Evolutionary conservation across 169 alveolate species (phyloP), one percentile per base, ranked within the genome.

Genomic region (Eimeria tenella): DNA sequence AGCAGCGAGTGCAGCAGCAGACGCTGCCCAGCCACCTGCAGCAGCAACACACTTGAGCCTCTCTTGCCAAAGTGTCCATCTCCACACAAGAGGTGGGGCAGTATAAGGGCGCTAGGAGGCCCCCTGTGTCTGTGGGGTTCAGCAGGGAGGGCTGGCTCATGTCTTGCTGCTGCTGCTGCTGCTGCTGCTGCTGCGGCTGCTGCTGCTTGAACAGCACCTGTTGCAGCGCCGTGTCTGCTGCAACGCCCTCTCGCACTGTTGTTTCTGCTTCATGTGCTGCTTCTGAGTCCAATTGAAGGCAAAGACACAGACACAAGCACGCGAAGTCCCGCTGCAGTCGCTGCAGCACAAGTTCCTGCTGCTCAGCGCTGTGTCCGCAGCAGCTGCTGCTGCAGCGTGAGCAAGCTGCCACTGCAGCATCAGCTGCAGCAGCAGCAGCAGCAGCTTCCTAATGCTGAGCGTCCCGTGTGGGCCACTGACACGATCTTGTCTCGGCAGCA

Each of bases 171-270:
- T 13, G 19, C 11, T 13, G 19, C 11, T 13, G 19, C 68, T 13
- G 19, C 77, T 68, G 77, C 77, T 17, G 77, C 49, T n/a, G 77
- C n/a, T n/a, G n/a, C 77, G n/a, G 77, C n/a, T 68, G 77, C n/a
- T n/a, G 77, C n/a, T 17, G 77, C 77, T 17, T 68, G 31, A 68
- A 68, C 49, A 68, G 31, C 15, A 75, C 52, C 65, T 17, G 86
- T 65, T 75, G 86, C 86, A 75, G 63, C 63, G 86, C 86, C 13
- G 86, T 62, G 23, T 75, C 86, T 75, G 86, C 86, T 49, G 86
- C 86, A 4, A 75, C 86, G 13, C 86, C 86, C 86, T 75, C 86
- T 0, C 60, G 86, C 86, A 75, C 86, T 21, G 56, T 50, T 3
- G 25, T 42, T 75, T 31, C 65, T 49, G 86, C 63, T 42, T 19